Base-by-base conservation (phyloP, 2,329 filamentous ascomycete species). In the Achaetomium macrosporum region DNA sequence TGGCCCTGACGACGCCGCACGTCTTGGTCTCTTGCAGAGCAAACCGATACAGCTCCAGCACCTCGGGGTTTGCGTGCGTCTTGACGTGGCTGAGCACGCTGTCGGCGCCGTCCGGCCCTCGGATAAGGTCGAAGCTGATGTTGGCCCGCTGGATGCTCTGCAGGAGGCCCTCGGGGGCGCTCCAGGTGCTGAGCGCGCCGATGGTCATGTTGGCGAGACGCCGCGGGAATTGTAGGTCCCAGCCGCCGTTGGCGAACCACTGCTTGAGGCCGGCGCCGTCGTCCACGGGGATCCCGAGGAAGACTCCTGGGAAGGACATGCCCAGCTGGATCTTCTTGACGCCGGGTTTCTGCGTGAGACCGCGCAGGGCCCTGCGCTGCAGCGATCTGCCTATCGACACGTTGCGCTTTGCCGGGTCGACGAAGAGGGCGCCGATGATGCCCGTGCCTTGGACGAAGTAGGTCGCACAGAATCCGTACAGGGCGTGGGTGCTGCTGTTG, bases 381-480 rank as follows among this genome's bases (percentile, higher is more conserved):
- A 97, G 79, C 0, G 90, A 96, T 59, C 90, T 83, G 0, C 92
- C 92, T 56, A 97, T 93, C 0, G 90, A 95, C 10, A 96, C 78
- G 63, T 91, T 93, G 33, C 92, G 83, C 63, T 95, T 86, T 4
- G 79, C 73, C 0, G 92, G 91, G 60, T 96, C 91, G 36, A 97
- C 92, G 57, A 96, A 87, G n/a, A 97, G 76, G 3, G 88, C 83
- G 0, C 87, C 90, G 47, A 97, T 83, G 16, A 90, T 85, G 15
- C 89, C 90, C 5, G 84, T 84, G 1, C 72, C 72, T 39, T 82
- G 82, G 64, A 87, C 83, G 66, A 82, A 90, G 66, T 95, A 96
- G 0, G 90, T 95, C 0, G 90, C 87, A 64, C 88, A 92, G 68
- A 96, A 97, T 2, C 91, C 91, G 64, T 96, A 96, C 0, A 97